Base-by-base conservation (phyloP, 2,329 filamentous ascomycete genomes). In the Chrysoporthe puriensis region DNA sequence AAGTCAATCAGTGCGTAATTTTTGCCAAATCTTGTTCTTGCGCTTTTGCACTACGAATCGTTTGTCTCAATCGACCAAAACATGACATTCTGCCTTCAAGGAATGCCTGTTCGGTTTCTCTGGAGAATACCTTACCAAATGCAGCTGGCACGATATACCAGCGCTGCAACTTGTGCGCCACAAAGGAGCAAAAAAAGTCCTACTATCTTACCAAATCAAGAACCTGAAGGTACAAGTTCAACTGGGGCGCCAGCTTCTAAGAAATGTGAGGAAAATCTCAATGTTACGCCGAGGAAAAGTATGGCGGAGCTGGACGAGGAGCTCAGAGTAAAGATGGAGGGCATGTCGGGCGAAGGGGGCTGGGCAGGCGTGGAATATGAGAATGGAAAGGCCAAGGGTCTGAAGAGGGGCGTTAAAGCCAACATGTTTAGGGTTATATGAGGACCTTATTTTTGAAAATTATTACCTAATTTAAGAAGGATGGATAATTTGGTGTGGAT, bases 361-460 rank as follows among this genome's bases (percentile, higher is more conserved):
- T 86, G 85, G 36, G 83, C 90, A 3, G 92, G 91, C 0, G 80
- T 94, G 4, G 91, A 94, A 76, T 90, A 91, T 69, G 91, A 94
- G 76, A 85, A 92, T 72, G 92, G 92, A 0, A 85, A 90, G 75
- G 87, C 91, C 0, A 88, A 88, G 6, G 83, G 89, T 0, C 90
- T 94, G 85, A 94, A 93, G 79, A 82, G 91, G 62, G 85, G 89
- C 46, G 91, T 94, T 13, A 89, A 85, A 76, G 87, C 90, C 63
- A 93, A 93, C 73, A 93, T 93, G 90, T 94, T 94, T 76, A 82
- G 90, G 18, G 86, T 90, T 69, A 92, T 92, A 26, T 88, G 73
- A 77, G 18, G 60, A 83, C 26, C 32, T 13, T 40, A 8, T 26
- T 26, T 26, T 2, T 26, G 26, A 26, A 26, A 26, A 26, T 26